Evolutionary conservation across 2,329 filamentous ascomycete genomes (phyloP).

Genomic region (Diaporthe velutina): DNA sequence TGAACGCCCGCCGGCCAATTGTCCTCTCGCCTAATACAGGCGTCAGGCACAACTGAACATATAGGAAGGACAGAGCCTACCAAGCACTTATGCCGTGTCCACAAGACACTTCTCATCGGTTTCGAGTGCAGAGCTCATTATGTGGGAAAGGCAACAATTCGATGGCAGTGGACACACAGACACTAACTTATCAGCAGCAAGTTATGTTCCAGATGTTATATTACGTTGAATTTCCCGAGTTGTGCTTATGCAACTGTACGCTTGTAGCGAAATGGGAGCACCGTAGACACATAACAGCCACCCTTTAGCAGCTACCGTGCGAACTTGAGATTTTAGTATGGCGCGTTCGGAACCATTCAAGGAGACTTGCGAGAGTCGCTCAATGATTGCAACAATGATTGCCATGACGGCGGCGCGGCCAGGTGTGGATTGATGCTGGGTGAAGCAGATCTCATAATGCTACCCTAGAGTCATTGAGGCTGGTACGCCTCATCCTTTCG

Average conservation of each 20-base stretch:
- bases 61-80: not conserved
- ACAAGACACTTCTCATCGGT: no score
- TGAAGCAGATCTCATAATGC: slow-evolving; percentile 38
- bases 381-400: not conserved
- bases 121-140: no score
- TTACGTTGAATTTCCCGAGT: no score
- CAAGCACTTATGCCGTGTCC: not conserved
- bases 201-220: no score
- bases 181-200: not conserved
- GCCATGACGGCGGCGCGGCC: slow-evolving; percentile 33
- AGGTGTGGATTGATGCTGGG: slow-evolving; percentile 38
- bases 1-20: not conserved
- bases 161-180: not conserved
- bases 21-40: not conserved
- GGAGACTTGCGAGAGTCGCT: not conserved
- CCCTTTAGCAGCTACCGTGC: no score
- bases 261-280: not conserved
- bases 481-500: slow-evolving; percentile 18
- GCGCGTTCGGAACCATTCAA: not conserved
- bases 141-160: not conserved
- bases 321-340: not conserved
- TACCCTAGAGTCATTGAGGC: slow-evolving; percentile 32
- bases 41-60: not conserved
- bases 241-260: no score
- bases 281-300: not conserved